These are phyloP conservation scores for Pterulicium gracile DNA, from an alignment of 1,284 basidiomycete genomes.

Conservation along the genomic window DNA sequence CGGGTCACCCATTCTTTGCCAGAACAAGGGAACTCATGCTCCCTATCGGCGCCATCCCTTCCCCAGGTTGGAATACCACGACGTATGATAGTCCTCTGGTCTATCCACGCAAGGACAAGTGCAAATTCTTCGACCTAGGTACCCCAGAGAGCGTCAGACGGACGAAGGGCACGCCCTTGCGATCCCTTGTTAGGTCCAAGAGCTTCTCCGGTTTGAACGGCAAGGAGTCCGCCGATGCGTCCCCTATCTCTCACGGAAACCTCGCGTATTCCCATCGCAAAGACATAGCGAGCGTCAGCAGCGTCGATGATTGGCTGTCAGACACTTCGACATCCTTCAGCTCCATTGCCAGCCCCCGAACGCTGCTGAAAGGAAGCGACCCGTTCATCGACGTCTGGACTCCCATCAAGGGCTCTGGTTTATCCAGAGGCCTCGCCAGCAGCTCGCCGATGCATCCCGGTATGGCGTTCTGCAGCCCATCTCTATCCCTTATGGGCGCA, in stretches of 20 bases:
- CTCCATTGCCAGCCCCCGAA: not conserved
- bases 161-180: not conserved
- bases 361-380: slow-evolving; percentile 14
- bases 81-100: slow-evolving; percentile 1
- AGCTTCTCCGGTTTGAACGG: not conserved
- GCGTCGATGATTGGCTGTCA: slow-evolving; percentile 33
- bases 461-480: slow-evolving; percentile 18
- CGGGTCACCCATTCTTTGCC: slow-evolving; percentile 58
- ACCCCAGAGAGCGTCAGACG: slow-evolving; percentile 17
- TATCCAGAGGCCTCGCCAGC: not conserved
- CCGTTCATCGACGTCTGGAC: slow-evolving; percentile 26
- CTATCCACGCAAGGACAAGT: slow-evolving; percentile 9
- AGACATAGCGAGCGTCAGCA: not conserved
- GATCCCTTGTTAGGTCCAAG: not conserved
- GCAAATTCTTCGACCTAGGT: slow-evolving; percentile 21
- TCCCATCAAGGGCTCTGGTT: slow-evolving; percentile 1
- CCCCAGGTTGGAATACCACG: slow-evolving; percentile 13
- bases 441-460: slow-evolving; percentile 3
- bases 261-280: not conserved
- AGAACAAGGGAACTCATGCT: slow-evolving; percentile 51
- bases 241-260: not conserved
- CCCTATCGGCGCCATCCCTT: slow-evolving; percentile 29
- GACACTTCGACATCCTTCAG: slow-evolving; percentile 17
- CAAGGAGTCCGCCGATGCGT: not conserved
- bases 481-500: slow-evolving; percentile 27